phyloP scores from a whole-genome alignment of 306 rosid species.

The Citrullus mucosospermus region DNA sequence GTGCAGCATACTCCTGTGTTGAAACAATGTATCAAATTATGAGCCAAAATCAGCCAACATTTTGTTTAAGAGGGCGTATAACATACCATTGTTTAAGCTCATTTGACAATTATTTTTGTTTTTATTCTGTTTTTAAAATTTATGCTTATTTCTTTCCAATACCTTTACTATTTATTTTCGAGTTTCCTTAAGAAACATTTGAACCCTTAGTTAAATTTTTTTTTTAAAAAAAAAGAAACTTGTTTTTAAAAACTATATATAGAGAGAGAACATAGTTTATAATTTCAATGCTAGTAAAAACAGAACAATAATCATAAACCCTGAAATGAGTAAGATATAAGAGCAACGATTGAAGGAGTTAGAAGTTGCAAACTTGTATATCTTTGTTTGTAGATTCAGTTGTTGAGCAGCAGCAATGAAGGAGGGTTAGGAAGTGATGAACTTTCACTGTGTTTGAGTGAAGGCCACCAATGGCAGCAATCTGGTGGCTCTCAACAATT shows the following conservation, averaged over 20 bases:
- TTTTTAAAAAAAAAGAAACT: too few species aligned
- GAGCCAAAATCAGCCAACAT: too few species aligned
- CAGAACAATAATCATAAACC: neutral
- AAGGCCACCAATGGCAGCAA: conserved; percentile 34
- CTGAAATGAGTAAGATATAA: neutral
- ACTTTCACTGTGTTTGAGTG: conserved; percentile 40
- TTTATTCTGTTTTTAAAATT: too few species aligned
- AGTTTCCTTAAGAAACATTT: neutral
- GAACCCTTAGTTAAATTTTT: neutral
- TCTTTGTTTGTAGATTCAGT: conserved; percentile 16
- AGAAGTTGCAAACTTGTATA: neutral
- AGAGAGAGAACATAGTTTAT: neutral
- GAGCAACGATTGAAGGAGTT: neutral
- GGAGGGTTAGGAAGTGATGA: conserved; percentile 45
- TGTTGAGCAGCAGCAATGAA: conserved; percentile 34
- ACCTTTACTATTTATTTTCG: neutral
- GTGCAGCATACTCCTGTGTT: too few species aligned
- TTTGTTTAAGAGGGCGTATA: too few species aligned
- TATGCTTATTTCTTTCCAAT: neutral
- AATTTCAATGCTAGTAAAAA: neutral
- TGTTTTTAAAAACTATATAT: neutral
- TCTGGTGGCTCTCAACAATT: conserved; percentile 31
- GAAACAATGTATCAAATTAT: too few species aligned
- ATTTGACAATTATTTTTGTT: too few species aligned
- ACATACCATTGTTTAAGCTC: too few species aligned